Evolutionary conservation across 1,284 basidiomycete species (phyloP).

Genomic region (Marasmius fiardii): DNA sequence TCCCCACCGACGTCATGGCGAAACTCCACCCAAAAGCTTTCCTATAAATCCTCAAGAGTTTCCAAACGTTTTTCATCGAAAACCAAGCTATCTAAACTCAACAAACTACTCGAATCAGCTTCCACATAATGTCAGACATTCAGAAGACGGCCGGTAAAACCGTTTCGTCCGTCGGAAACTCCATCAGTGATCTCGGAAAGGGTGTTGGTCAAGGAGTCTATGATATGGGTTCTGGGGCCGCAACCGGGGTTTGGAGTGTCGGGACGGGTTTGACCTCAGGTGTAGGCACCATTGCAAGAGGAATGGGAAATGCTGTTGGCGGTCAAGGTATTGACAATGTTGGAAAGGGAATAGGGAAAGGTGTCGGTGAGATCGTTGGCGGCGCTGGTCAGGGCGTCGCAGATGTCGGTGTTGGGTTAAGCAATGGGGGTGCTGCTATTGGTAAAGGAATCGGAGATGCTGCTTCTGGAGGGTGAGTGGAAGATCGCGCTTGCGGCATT

Average conservation of each 20-base stretch:
- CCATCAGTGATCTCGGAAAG: constrained; percentile 4
- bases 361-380: neutral
- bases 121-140: constrained; percentile 7
- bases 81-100: too few relatives aligned
- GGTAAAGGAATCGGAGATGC: constrained; percentile 6
- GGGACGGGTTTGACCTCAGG: constrained; percentile 4
- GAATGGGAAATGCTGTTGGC: constrained; percentile 2
- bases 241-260: constrained; percentile 2
- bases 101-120: neutral
- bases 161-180: constrained; percentile 1
- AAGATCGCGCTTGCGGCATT: neutral
- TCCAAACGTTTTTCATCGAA: too few relatives aligned
- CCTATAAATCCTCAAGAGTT: too few relatives aligned
- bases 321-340: constrained; percentile 5
- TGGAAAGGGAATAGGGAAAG: constrained; percentile 6
- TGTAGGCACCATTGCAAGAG: neutral
- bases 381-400: constrained; percentile 2
- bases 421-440: constrained; percentile 1
- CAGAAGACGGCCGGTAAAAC: constrained; percentile 5
- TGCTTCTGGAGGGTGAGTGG: constrained; percentile 2
- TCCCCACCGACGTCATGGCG: too few relatives aligned
- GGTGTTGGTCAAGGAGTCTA: constrained; percentile 6
- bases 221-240: constrained; percentile 2
- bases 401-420: neutral
- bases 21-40: too few relatives aligned